Base-by-base conservation (phyloP, 140 eudicot species). In the Bidens hawaiensis region DNA sequence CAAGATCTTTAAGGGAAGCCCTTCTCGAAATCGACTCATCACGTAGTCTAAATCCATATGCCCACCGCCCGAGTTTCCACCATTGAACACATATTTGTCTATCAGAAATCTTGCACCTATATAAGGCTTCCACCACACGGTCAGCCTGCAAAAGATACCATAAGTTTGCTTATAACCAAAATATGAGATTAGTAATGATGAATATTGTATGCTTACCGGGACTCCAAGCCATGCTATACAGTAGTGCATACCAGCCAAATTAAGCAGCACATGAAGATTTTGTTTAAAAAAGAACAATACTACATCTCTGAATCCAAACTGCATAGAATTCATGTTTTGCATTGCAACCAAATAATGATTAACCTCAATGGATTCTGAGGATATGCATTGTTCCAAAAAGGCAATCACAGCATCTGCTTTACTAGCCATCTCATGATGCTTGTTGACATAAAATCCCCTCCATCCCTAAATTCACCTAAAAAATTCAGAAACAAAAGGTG, bases 51-150 rank as follows among this genome's bases (percentile, higher is more conserved):
- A 85, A 84, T 14, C 99, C 99, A 50, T 78, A 64, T 22, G 68
- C 66, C 99, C 96, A 88, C 61, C 93, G 67, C 0, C 99, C 99
- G 5, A 91, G 80, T 64, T 88, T 91, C 99, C 95, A 91, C 99
- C 99, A 91, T 27, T 70, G 81, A 18, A 87, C 86, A 46, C 83
- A 74, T 49, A 91, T 77, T 78, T 82, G 67, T 60, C 93, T 80
- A 38, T 85, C 87, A 17, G 80, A 78, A 27, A 91, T 83, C 67
- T 78, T 77, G 77, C 61, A 30, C 31, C 50, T 75, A 7, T 46
- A 10, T 25, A 87, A 63, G 36, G 89, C 89, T 75, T 84, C 80
- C 63, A 66, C 48, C 19, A 91, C 78, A 51, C 21, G 12, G 21
- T 76, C 78, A 3, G 76, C 80, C 99, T 91, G 75, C 51, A 28